A percentile compares a stretch with the other conserved stretches of the same genome.
Conservation (phyloP, 2,329 filamentous ascomycete species). For the Alternaria infectoria region DNA sequence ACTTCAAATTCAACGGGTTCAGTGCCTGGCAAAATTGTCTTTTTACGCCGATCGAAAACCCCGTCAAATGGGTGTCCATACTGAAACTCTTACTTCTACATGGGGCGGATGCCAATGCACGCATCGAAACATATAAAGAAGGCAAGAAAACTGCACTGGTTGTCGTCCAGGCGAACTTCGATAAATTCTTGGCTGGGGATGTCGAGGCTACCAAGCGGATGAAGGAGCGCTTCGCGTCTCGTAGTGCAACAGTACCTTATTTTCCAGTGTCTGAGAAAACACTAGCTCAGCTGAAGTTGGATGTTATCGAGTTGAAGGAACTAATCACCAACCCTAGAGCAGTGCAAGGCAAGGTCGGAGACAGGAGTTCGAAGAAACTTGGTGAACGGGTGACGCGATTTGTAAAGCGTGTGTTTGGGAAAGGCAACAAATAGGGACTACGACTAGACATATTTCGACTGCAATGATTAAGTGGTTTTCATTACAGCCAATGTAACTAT, state of each 20-base stretch:
- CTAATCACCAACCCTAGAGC: too few relatives aligned
- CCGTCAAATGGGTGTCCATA: neutral
- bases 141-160: neutral
- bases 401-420: neutral
- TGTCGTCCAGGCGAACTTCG: neutral
- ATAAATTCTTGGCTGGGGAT: neutral
- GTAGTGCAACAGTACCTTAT: too few relatives aligned
- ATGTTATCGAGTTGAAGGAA: neutral
- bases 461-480: too few relatives aligned
- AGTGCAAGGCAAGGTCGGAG: neutral
- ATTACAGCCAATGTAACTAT: too few relatives aligned
- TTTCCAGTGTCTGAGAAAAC: too few relatives aligned
- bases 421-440: too few relatives aligned
- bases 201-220: neutral
- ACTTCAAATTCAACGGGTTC: neutral
- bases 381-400: neutral
- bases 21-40: neutral
- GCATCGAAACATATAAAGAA: rapidly evolving
- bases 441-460: too few relatives aligned
- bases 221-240: too few relatives aligned
- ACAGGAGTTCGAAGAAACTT: neutral
- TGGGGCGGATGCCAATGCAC: neutral
- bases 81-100: neutral
- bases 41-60: neutral
- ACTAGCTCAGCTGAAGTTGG: neutral